These are phyloP conservation scores for Clathrus columnatus DNA, from an alignment of 768 basidiomycete genomes.

Conservation along the genomic window DNA sequence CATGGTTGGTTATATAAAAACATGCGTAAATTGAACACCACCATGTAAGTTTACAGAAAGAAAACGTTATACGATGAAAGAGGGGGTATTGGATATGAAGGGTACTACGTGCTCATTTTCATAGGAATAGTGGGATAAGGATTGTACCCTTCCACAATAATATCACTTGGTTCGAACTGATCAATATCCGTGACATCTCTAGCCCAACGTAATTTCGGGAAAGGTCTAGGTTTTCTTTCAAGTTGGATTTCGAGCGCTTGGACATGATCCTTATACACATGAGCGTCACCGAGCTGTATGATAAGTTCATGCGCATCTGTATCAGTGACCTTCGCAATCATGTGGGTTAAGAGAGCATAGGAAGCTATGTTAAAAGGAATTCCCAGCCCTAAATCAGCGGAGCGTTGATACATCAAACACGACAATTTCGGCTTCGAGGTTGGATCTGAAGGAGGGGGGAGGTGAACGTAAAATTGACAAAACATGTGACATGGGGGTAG, in stretches of 20 bases:
- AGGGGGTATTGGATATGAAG: not conserved
- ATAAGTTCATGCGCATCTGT: slow-evolving; percentile 85
- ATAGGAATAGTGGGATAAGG: slow-evolving; percentile 79
- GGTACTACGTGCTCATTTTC: slow-evolving; percentile 83
- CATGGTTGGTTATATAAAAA: too few relatives aligned
- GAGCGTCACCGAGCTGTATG: slow-evolving; percentile 95
- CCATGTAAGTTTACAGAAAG: too few relatives aligned
- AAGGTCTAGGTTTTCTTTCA: slow-evolving; percentile 63
- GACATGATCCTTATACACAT: slow-evolving; percentile 90
- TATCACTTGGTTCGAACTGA: slow-evolving; percentile 70
- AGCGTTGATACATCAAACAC: slow-evolving; percentile 96
- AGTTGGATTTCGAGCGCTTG: slow-evolving; percentile 81
- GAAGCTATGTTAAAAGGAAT: slow-evolving; percentile 99
- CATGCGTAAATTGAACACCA: too few relatives aligned
- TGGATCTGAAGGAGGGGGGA: slow-evolving; percentile 48
- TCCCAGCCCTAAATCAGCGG: slow-evolving; percentile 93
- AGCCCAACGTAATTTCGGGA: slow-evolving; percentile 74
- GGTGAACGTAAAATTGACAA: slow-evolving; percentile 97
- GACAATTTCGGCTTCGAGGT: slow-evolving; percentile 62
- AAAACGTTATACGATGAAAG: not conserved
- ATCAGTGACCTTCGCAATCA: slow-evolving; percentile 89
- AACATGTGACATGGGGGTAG: slow-evolving; percentile 98
- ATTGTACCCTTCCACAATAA: slow-evolving; percentile 80
- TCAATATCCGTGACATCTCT: slow-evolving; percentile 67
- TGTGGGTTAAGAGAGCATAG: slow-evolving; percentile 93